Evolutionary conservation across 768 basidiomycete species (phyloP), one percentile per base, ranked within the genome.

Genomic region (Favolaschia claudopus): DNA sequence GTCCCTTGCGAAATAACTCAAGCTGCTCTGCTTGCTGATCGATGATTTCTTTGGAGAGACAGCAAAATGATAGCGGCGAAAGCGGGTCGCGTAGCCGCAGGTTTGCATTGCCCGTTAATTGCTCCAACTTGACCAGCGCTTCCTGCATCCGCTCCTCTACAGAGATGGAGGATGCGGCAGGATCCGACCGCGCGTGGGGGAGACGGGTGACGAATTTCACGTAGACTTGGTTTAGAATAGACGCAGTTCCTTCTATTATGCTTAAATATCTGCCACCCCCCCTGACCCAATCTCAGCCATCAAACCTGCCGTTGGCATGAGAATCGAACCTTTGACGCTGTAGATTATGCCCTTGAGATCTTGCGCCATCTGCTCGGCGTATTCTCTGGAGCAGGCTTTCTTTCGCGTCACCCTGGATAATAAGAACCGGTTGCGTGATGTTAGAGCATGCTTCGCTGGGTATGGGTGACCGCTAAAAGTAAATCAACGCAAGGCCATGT

Each of bases 391-490:
- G 55, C 79, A 84, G 13, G 80, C 69, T 27, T n/a, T 82, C 77
- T 60, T 83, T 87, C 12, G 75, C 74, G 55, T 91, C 88, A 6
- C 88, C 89, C 72, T 91, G 89, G 38, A 92, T 80, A n/a, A 92
- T 83, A 13, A 92, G 76, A 10, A 88, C 83, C 2, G 91, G 91
- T 60, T 84, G 83, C 5, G 70, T 83, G 47, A 92, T 83, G 36
- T 72, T 65, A n/a, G 79, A 79, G 28, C 84, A 76, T 57, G 81
- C 76, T 25, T 81, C 78, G 19, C 77, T 60, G 36, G 65, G 79
- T 43, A 91, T 69, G 5, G 82, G 80, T 32, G 79, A 79, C 64
- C 89, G 81, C 91, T 92, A 66, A 13, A 36, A 50, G 27, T 63
- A 40, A 42, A 50, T 29, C 22, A 19, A 34, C 22, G 19, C 32